Base-by-base conservation (phyloP, 129 eudicot genomes). In the Lonicera japonica region DNA sequence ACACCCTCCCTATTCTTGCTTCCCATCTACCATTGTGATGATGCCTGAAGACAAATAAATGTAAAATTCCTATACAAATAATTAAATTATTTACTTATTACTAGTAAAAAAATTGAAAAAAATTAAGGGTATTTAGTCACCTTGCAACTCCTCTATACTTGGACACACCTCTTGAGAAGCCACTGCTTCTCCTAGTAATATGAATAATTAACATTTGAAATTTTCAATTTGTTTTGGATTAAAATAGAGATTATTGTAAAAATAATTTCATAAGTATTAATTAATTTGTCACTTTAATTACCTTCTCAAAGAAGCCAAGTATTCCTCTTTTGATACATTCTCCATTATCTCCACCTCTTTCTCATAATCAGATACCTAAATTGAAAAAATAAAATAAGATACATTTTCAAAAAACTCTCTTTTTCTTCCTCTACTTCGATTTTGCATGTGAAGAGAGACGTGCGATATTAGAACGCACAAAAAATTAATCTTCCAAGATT, bases 11-110 rank as follows among this genome's bases (percentile, higher is more conserved):
- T 54, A 88, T 88, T 68, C 96, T 82, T 74, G 96, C 94, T 75
- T 88, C 96, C 92, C 89, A 88, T 77, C 96, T 88, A 47, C 87
- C 87, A 67, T 84, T 84, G 61, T 88, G 96, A 70, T 88, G 89
- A 56, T 88, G 96, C 79, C 96, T 88, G 73, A 11, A 63, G 40
- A 25, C 6, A 41, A n/a, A n/a, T 40, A 61, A 55, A 68, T 25
- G 19, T 45, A 43, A 56, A 23, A 11, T 10, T 29, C 36, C 36
- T 29, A n/a, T 29, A 29, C 36, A 29, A 29, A 1, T 29, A 29
- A 29, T 29, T 29, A 6, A 29, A 1, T 6, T 29, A 29, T 29
- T 29, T 29, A 29, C 6, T 29, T 2, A 29, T 29, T 29, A 29
- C 6, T 29, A 29, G 36, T 6, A 21, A 17, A 7, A 50, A 55